Evolutionary conservation across 257 asterid genomes (phyloP), one percentile per base, ranked within the genome.

Genomic region (Solanum arcanum): DNA sequence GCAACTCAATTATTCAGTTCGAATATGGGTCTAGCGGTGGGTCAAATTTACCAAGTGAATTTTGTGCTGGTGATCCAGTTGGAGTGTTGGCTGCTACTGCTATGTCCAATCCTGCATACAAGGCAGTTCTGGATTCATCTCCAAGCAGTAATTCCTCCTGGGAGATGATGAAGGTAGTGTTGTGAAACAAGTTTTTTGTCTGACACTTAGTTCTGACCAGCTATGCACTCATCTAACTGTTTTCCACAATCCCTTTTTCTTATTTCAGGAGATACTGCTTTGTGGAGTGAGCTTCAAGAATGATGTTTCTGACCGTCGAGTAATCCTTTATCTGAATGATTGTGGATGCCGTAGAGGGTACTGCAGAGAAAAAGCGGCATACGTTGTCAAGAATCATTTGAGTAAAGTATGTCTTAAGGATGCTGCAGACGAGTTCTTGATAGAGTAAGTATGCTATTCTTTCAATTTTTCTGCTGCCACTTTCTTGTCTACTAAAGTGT

Each of bases 61-160:
- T 95, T 89, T 94, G 97, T 86, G 97, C 99, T 88, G 99, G 99
- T 82, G 99, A 97, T 77, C 99, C 99, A 69, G 99, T 97, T 81
- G 99, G 99, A 86, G 99, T 97, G 13, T 92, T 97, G 90, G 99
- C 99, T 87, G 99, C 99, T 86, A 97, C 99, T 84, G 99, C 99
- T 73, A 97, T 97, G 99, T 97, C 99, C 44, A 97, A 96, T 93
- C 99, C 99, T 39, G 99, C 99, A 6, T 97, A 97, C 92, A 97
- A 97, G 92, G 99, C 99, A 12, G 99, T 97, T 60, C 92, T 97
- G 84, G 99, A 97, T 95, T 97, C 99, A 86, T 96, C 99, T 87
- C 92, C 99, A 31, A 97, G 97, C 86, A 97, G 99, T 91, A 96
- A 97, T 88, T 93, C 96, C 49, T 95, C 99, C 69, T 97, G 99